Base-by-base conservation (phyloP, 2,329 filamentous ascomycete species). In the Hypoxylon sp. region DNA sequence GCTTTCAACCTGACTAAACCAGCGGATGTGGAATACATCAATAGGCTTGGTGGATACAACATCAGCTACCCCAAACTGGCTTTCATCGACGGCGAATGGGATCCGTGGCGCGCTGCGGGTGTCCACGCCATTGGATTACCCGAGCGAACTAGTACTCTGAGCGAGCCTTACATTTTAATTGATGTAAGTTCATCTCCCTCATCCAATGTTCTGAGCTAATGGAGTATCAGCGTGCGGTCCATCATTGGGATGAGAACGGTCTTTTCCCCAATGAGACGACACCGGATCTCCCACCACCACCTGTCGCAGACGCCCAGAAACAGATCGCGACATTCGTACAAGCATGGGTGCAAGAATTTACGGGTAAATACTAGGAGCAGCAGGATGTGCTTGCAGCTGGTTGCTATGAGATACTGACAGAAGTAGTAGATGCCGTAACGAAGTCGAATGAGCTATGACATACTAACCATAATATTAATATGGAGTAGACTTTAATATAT, bases 201-300 rank as follows among this genome's bases (percentile, higher is more conserved):
- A 10, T 29, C 26, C 4, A 2, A 24, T 51, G n/a, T 48, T 8
- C 14, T 1, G 3, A 46, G 31, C 47, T 68, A 33, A 70, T 24
- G 14, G n/a, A 10, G 1, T 24, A 48, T 19, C 19, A 71, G 69
- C 42, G 86, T n/a, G 92, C 88, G 0, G 92, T 94, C 19, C 93
- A 97, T 78, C 92, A 95, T 77, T 96, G 92, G 91, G 91, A 93
- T 72, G 90, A 91, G 80, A 91, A 91, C 70, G 89, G 90, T 0
- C 73, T 92, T n/a, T 88, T 90, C 54, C 78, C 82, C 0, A 90
- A 90, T 63, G 84, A 92, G 77, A 90, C 90, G 0, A 86, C 83
- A 5, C 71, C 83, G 1, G 79, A 80, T 0, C 75, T 93, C 33
- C 90, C 91, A 1, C 90, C 90, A 0, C 75, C 79, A 1, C 80